Evolutionary conservation across 352 stramenopile species (phyloP).

Genomic region (Globisporangium solare): DNA sequence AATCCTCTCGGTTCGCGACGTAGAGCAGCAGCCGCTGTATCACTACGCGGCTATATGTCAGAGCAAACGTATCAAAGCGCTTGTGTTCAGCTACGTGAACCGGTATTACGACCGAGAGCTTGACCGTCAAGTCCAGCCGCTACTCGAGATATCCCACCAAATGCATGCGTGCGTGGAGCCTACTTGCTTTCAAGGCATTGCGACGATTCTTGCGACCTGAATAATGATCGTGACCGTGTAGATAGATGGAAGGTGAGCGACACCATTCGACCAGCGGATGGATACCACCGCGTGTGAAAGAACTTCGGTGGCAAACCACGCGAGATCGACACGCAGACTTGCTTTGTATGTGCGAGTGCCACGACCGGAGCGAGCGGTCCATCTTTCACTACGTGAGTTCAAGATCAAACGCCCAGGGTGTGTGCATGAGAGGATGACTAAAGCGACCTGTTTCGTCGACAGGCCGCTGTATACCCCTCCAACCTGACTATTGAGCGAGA

Average conservation of each 20-base stretch:
- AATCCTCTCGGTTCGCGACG: constrained; percentile 28
- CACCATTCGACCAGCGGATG: constrained; percentile 16
- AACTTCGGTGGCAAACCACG: constrained; percentile 24
- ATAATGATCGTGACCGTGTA: neutral
- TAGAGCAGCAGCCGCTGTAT: constrained; percentile 26
- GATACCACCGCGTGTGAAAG: constrained; percentile 40
- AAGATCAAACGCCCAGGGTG: neutral
- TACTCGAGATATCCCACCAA: constrained; percentile 30
- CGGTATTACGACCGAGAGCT: constrained; percentile 21
- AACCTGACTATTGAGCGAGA: constrained; percentile 15
- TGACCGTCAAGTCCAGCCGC: constrained; percentile 18
- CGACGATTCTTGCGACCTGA: neutral
- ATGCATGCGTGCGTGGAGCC: constrained; percentile 19
- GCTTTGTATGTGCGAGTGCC: constrained; percentile 20
- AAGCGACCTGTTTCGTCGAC: neutral
- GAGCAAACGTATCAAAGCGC: constrained; percentile 8
- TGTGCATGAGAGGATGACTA: too few relatives aligned
- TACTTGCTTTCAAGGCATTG: too few relatives aligned
- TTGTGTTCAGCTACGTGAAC: constrained; percentile 32
- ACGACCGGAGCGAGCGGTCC: constrained; percentile 36
- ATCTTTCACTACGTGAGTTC: constrained; percentile 57
- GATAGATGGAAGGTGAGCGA: constrained; percentile 11
- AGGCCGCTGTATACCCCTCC: constrained; percentile 14
- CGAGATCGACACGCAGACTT: constrained; percentile 27
- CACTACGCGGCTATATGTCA: constrained; percentile 45